Conservation (phyloP, 495 filamentous ascomycete species). For the Aspergillus bridgeri region DNA sequence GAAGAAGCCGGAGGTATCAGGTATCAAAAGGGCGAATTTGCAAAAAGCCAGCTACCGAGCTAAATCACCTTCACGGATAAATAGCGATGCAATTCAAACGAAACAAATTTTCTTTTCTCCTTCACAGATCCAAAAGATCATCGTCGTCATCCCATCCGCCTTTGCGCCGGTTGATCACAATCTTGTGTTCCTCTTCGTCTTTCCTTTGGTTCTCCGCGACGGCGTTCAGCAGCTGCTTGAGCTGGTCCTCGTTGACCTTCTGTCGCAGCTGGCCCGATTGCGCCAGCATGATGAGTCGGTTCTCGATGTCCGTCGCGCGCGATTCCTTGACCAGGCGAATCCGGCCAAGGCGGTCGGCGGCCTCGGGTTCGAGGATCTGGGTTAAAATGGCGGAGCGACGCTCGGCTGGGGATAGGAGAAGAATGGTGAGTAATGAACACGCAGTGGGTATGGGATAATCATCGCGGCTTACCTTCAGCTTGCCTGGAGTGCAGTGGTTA, state of each 20-base stretch:
- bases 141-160: slow-evolving; percentile 86
- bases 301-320: slow-evolving; percentile 86
- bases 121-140: slow-evolving; percentile 64
- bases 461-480: slow-evolving; percentile 56
- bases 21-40: slow-evolving; percentile 2
- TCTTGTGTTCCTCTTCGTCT: slow-evolving; percentile 65
- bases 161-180: slow-evolving; percentile 80
- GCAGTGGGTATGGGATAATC: not conserved
- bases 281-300: slow-evolving; percentile 87
- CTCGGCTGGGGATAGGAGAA: slow-evolving; percentile 28
- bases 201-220: slow-evolving; percentile 67
- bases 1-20: not conserved
- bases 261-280: slow-evolving; percentile 78
- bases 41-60: not conserved
- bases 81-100: not conserved
- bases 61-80: slow-evolving; percentile 5
- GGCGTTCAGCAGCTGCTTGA: slow-evolving; percentile 85
- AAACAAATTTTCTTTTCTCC: not conserved
- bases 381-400: slow-evolving; percentile 70
- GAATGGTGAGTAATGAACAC: slow-evolving; percentile 2
- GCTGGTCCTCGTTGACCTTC: slow-evolving; percentile 88
- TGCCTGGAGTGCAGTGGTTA: slow-evolving; percentile 41
- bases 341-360: slow-evolving; percentile 86
- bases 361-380: slow-evolving; percentile 92
- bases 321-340: slow-evolving; percentile 95